Percentiles rank a stretch among this genome's conserved stretches.
phyloP scores from a whole-genome alignment of 2,329 filamentous ascomycete genomes.

The Camillea tinctor region DNA sequence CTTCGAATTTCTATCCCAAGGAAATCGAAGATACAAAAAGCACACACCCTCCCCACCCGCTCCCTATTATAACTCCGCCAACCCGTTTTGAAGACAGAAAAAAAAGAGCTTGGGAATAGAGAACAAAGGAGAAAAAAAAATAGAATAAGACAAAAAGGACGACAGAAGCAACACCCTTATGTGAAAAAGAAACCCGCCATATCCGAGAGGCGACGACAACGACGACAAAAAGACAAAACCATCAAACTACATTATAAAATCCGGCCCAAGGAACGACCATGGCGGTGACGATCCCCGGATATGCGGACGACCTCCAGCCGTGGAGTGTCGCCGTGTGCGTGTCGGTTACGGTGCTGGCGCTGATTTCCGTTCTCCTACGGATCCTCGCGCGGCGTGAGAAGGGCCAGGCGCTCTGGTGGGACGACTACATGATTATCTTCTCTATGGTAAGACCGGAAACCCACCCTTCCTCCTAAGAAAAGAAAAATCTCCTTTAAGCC shows the following conservation, averaged over 20 bases:
- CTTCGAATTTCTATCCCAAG: too few relatives aligned
- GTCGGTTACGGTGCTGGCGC: constrained; percentile 41
- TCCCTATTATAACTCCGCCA: too few relatives aligned
- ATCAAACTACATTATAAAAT: too few relatives aligned
- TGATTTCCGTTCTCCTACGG: constrained; percentile 39
- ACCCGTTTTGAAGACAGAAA: background rate
- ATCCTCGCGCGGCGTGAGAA: constrained; percentile 42
- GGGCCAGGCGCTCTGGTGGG: constrained; percentile 47
- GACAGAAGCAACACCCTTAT: too few relatives aligned
- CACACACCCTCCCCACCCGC: too few relatives aligned
- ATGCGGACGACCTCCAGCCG: constrained; percentile 39
- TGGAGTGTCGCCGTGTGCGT: constrained; percentile 42
- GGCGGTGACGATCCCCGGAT: constrained; percentile 1
- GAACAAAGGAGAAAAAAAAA: background rate
- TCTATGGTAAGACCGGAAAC: constrained; percentile 40
- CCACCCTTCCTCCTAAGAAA: background rate
- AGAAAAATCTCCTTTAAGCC: background rate
- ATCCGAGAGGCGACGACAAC: background rate
- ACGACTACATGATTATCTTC: constrained; percentile 49
- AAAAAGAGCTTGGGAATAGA: background rate
- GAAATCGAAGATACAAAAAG: too few relatives aligned
- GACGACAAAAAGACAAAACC: background rate
- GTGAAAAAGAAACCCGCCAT: background rate
- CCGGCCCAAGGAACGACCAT: too few relatives aligned
- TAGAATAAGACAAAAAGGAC: background rate